Percentiles rank a stretch among this genome's conserved stretches.
These are phyloP conservation scores for Solidago caesia DNA, from an alignment of 129 eudicot genomes.

Conservation along the genomic window DNA sequence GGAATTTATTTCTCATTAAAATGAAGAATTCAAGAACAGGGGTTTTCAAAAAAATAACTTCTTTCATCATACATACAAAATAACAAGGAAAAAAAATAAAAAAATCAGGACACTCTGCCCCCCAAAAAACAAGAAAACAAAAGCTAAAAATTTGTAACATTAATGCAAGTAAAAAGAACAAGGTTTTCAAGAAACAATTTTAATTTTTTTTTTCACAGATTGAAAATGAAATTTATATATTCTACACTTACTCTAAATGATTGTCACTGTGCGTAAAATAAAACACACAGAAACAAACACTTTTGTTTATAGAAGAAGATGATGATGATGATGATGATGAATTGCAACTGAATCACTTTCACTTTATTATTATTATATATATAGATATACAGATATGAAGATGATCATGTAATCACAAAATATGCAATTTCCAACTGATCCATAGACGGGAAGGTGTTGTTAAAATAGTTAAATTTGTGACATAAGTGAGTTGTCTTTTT, in stretches of 20 bases:
- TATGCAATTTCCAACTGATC: constrained; percentile 9
- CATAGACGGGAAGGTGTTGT: not conserved
- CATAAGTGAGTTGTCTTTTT: not conserved
- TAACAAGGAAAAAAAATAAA: not conserved
- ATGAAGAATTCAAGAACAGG: not conserved
- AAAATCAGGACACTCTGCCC: not conserved
- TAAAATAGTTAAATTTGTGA: not conserved
- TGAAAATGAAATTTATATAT: not conserved
- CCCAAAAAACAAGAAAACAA: too few relatives aligned
- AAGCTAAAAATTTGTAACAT: not conserved
- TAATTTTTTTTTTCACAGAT: not conserved
- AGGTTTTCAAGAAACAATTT: not conserved
- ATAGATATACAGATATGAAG: too few relatives aligned
- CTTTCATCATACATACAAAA: too few relatives aligned
- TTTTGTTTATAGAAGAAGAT: not conserved
- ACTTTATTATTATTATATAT: too few relatives aligned
- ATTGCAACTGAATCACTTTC: not conserved
- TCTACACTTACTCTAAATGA: constrained; percentile 4
- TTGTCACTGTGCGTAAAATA: not conserved
- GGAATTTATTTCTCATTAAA: not conserved
- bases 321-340: not conserved
- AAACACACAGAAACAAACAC: not conserved
- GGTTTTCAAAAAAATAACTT: not conserved
- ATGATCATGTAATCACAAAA: constrained; percentile 14
- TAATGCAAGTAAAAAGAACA: too few relatives aligned